Evolutionary conservation across 108 stramenopile genomes (phyloP), one percentile per base, ranked within the genome.

Genomic region (Chaetoceros muelleri): DNA sequence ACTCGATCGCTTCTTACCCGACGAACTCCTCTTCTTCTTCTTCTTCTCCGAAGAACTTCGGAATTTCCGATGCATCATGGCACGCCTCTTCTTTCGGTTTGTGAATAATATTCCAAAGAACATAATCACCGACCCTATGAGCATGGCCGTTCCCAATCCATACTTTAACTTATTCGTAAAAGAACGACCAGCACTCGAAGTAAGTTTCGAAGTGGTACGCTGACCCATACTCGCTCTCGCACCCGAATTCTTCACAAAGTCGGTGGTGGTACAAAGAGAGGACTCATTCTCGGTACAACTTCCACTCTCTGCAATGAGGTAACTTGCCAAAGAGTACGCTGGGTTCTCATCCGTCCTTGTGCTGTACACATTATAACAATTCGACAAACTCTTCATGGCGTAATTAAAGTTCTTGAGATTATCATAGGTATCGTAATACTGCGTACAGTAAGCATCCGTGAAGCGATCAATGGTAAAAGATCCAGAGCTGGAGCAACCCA

Each of bases 31-130:
- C 2, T 13, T 22, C 23, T 24, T 52, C 24, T 24, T 25, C 48
- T 49, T 49, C 22, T 49, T 49, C 16, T 49, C 48, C n/a, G 48
- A 49, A 5, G 22, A 49, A 17, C n/a, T 49, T 22, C 22, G n/a
- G 48, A 17, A 22, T 19, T 49, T 49, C 16, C 90, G 74, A 57
- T 86, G 81, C 85, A 91, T 87, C 68, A 87, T 80, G 30, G 90
- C 90, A 46, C 85, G 69, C n/a, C 90, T 67, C 65, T 82, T 62
- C 60, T 85, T 68, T 53, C 90, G 69, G 64, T 91, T 91, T 21
- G 85, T 91, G 51, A 91, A 87, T 24, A 91, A 62, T 30, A 91
- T 91, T 28, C 90, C 90, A 19, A 86, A 78, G 64, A 91, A 91
- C 85, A 91, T 87, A 64, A 91, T 81, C 26, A 91, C 58, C 46